A percentile compares a stretch with the other conserved stretches of the same genome.
Conservation (phyloP, 345 rosid genomes). For the Ricinus communis region DNA sequence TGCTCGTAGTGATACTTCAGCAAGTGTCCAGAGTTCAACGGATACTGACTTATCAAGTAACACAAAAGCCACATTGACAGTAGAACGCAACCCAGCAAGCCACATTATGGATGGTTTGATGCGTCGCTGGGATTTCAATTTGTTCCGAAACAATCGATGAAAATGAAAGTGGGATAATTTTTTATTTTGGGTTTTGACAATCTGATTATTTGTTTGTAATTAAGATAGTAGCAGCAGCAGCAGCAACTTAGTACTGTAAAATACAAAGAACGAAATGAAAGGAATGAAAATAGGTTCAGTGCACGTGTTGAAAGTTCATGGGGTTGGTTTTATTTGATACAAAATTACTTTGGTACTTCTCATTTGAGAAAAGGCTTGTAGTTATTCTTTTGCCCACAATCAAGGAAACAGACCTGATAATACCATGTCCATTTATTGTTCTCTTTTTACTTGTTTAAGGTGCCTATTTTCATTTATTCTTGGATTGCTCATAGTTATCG, state of each 20-base stretch:
- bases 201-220: conserved; percentile 39
- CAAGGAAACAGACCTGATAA: neutral
- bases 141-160: conserved; percentile 58
- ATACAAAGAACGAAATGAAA: conserved; percentile 15
- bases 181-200: conserved; percentile 10
- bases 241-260: conserved; percentile 31
- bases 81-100: conserved; percentile 58
- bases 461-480: too few relatives aligned
- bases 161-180: neutral
- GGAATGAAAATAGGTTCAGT: conserved; percentile 23
- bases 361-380: neutral
- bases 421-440: neutral
- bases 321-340: conserved; percentile 5
- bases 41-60: conserved; percentile 62
- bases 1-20: conserved; percentile 34
- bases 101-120: conserved; percentile 76
- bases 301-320: conserved; percentile 14
- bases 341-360: neutral
- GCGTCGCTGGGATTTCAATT: conserved; percentile 84
- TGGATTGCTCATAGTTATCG: too few relatives aligned
- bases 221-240: conserved; percentile 40
- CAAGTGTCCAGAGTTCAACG: conserved; percentile 30
- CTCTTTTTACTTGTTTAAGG: too few relatives aligned
- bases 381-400: conserved; percentile 7
- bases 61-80: conserved; percentile 80